Evolutionary conservation across 805 yeast species (phyloP).

Genomic region (Torulaspora maleeae): DNA sequence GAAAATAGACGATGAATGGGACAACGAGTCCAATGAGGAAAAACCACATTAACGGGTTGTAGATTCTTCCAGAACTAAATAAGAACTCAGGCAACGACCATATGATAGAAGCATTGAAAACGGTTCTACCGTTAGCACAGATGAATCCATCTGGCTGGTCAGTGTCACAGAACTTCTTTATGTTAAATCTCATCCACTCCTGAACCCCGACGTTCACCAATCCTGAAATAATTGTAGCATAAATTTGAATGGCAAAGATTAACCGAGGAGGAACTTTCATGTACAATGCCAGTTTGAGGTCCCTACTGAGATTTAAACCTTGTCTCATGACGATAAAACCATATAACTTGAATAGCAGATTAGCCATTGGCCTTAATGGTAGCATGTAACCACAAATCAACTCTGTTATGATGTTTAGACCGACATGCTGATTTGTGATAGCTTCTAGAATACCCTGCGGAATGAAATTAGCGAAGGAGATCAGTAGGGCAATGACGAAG

Average conservation of each 20-base stretch:
- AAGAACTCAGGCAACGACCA: slow-evolving; percentile 53
- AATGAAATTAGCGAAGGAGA: slow-evolving; percentile 49
- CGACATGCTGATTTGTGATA: slow-evolving; percentile 51
- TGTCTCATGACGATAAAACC: slow-evolving; percentile 54
- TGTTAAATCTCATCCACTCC: slow-evolving; percentile 40
- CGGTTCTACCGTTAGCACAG: slow-evolving; percentile 41
- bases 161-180: slow-evolving; percentile 38
- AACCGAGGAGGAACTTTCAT: slow-evolving; percentile 55
- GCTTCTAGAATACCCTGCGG: slow-evolving; percentile 58
- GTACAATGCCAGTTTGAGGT: slow-evolving; percentile 54
- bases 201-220: slow-evolving; percentile 39
- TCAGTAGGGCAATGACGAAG: slow-evolving; percentile 49
- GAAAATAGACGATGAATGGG: slow-evolving; percentile 36
- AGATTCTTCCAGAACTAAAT: slow-evolving; percentile 47
- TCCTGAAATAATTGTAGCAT: slow-evolving; percentile 40
- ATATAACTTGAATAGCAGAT: slow-evolving; percentile 49
- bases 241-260: slow-evolving; percentile 44
- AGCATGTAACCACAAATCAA: slow-evolving; percentile 56
- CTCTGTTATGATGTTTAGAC: slow-evolving; percentile 56
- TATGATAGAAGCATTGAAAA: slow-evolving; percentile 48
- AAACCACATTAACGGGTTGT: slow-evolving; percentile 52
- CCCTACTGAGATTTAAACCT: slow-evolving; percentile 47
- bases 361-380: slow-evolving; percentile 52
- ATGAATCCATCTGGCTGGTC: slow-evolving; percentile 42
- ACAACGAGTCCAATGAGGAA: slow-evolving; percentile 47